A percentile compares a stretch with the other conserved stretches of the same genome.
Conservation (phyloP, 2,329 filamentous ascomycete species). For the Aspergillus vadensis region DNA sequence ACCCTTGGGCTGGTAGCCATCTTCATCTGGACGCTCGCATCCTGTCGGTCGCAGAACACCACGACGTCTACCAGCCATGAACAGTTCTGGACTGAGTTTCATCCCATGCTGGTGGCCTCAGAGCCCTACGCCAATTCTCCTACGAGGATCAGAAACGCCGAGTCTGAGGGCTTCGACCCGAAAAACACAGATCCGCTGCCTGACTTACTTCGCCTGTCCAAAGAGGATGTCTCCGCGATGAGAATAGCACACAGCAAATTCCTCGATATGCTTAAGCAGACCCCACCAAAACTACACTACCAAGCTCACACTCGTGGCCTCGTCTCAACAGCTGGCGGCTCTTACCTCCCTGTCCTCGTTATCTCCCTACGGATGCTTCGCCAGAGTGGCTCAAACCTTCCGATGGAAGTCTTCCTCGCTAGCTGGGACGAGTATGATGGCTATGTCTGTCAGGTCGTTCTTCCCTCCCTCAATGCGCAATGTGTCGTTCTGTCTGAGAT, state of each 20-base stretch:
- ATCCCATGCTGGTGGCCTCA: slow-evolving; percentile 27
- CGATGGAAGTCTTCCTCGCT: slow-evolving; percentile 25
- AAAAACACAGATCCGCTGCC: slow-evolving; percentile 27
- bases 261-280: slow-evolving; percentile 24
- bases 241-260: slow-evolving; percentile 32
- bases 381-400: slow-evolving; percentile 21
- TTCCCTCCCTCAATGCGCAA: slow-evolving; percentile 39
- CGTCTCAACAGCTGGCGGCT: slow-evolving; percentile 37
- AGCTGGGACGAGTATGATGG: slow-evolving; percentile 35
- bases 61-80: neutral
- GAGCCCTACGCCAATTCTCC: slow-evolving; percentile 28
- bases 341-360: slow-evolving; percentile 24
- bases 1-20: neutral
- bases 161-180: slow-evolving; percentile 26
- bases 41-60: neutral
- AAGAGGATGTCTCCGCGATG: slow-evolving; percentile 29
- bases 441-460: slow-evolving; percentile 37
- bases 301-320: slow-evolving; percentile 37
- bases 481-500: slow-evolving; percentile 44
- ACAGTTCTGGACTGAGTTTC: slow-evolving; percentile 33
- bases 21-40: neutral
- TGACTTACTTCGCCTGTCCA: slow-evolving; percentile 29
- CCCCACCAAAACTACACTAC: slow-evolving; percentile 30
- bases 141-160: slow-evolving; percentile 20
- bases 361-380: slow-evolving; percentile 26